phyloP scores from a whole-genome alignment of 345 rosid species.

The Gynandropsis gynandra region DNA sequence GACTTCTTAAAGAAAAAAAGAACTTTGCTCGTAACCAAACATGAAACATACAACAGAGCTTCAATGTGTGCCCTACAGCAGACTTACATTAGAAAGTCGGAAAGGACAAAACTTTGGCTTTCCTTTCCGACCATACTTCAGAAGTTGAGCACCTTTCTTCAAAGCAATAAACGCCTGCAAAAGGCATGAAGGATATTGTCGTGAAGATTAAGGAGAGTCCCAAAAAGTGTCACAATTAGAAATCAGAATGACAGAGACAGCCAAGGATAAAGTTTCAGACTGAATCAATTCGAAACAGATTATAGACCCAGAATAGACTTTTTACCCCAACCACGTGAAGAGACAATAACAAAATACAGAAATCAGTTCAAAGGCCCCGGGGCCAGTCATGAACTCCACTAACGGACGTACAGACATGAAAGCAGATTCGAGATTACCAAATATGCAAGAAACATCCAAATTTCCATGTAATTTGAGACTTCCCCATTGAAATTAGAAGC shows the following conservation, averaged over 20 bases:
- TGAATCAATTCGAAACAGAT: background rate
- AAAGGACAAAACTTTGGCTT: conserved; percentile 89
- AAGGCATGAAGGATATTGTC: background rate
- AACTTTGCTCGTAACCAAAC: background rate
- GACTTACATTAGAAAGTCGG: conserved; percentile 82
- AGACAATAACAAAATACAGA: background rate
- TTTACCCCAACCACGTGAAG: background rate
- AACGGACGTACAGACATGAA: too few relatives aligned
- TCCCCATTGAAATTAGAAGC: background rate
- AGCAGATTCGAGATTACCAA: too few relatives aligned
- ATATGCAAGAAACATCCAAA: background rate
- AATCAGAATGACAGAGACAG: conserved; percentile 4
- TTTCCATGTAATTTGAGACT: background rate
- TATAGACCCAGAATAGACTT: background rate
- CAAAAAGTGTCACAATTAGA: background rate
- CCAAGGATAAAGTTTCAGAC: too few relatives aligned
- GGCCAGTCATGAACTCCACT: too few relatives aligned
- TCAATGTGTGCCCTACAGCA: conserved; percentile 8
- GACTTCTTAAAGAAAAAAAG: background rate
- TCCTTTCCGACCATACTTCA: conserved; percentile 95
- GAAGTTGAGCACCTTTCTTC: conserved; percentile 89
- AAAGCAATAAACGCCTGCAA: conserved; percentile 77
- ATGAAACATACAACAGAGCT: background rate
- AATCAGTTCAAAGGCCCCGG: background rate
- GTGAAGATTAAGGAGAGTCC: conserved; percentile 3